phyloP scores from a whole-genome alignment of 148 eudicot genomes.

The Vaccinium macrocarpon region DNA sequence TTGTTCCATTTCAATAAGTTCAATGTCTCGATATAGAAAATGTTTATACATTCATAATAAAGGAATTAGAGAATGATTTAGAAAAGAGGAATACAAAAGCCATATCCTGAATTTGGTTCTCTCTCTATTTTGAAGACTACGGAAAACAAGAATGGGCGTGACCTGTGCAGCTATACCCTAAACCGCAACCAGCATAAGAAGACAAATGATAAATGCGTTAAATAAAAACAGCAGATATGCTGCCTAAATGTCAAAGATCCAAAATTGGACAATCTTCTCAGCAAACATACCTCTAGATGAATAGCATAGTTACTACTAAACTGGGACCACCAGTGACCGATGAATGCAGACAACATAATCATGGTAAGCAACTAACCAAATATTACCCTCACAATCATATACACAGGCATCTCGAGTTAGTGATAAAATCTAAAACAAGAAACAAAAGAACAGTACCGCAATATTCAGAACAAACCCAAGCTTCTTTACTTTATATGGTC shows the following conservation, averaged over 20 bases:
- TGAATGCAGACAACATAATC: constrained; percentile 1
- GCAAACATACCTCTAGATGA: neutral
- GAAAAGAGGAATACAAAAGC: neutral
- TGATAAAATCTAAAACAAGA: neutral
- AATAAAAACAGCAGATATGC: neutral
- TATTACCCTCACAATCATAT: constrained; percentile 5
- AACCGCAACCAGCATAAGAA: neutral
- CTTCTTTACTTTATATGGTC: constrained; percentile 13
- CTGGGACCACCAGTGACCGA: neutral
- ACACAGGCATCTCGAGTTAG: neutral
- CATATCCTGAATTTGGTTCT: neutral
- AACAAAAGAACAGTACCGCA: neutral
- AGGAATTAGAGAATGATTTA: neutral
- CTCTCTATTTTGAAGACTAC: neutral
- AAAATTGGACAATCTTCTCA: neutral
- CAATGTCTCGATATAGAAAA: neutral
- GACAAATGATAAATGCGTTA: neutral
- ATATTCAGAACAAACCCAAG: neutral
- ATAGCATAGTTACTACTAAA: neutral
- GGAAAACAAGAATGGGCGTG: neutral
- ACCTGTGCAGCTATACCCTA: neutral
- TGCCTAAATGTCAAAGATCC: neutral
- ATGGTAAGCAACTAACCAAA: neutral
- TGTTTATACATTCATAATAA: neutral
- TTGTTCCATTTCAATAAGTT: neutral